Evolutionary conservation across 768 basidiomycete genomes (phyloP), one percentile per base, ranked within the genome.

Genomic region (Coprinopsis cinerea): DNA sequence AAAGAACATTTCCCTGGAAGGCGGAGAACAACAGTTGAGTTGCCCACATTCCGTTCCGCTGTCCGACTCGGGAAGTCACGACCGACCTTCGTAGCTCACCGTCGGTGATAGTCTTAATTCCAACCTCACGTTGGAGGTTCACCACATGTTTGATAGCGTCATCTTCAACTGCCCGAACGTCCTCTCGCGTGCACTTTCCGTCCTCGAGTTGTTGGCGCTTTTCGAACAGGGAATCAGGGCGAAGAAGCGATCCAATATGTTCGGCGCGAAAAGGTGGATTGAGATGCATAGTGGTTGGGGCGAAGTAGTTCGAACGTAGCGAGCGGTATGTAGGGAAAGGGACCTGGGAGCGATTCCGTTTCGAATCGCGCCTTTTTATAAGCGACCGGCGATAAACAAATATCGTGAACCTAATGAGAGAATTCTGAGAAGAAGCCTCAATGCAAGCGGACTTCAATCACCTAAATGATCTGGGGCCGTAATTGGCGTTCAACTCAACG

Each of bases 191-290:
- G 56, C 70, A 70, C 47, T 70, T 65, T 5, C 67, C 65, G 32
- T 69, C 65, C 47, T 78, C 73, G 42, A 73, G 66, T 30, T 65
- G 66, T 46, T 59, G 57, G 43, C 80, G 76, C 55, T 72, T 74
- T 55, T 75, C 61, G 49, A 72, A 73, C 11, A 85, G 72, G n/a
- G 64, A 51, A 2, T 59, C 47, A 1, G 82, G 80, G 2, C 83
- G 76, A 48, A 82, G 65, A 44, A 85, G 70, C 18, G 81, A 83
- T 37, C 82, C 83, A 44, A 83, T 69, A 61, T 83, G 82, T 48
- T 82, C 81, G 40, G 73, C 76, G 47, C 75, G 71, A 53, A 67
- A 73, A 18, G 72, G 73, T 22, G 72, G 70, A 22, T 53, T 64
- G 47, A 66, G 47, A 53, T 63, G 67, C 32, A 69, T 56, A 44